A percentile compares a stretch with the other conserved stretches of the same genome.
phyloP scores from a whole-genome alignment of 306 rosid genomes.

The Arachis stenosperma region DNA sequence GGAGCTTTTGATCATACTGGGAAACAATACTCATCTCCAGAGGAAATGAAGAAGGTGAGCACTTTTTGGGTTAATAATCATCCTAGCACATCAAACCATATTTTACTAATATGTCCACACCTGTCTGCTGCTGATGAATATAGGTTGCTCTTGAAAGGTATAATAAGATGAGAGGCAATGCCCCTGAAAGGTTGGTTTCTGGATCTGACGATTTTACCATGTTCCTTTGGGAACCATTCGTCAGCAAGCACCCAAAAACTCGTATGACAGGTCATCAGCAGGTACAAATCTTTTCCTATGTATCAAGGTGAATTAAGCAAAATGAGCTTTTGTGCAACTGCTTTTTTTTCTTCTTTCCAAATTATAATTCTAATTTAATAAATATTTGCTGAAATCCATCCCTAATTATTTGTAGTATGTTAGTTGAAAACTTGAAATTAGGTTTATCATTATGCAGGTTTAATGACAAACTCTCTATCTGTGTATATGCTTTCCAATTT shows the following conservation, averaged over 20 bases:
- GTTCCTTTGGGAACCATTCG: conserved; percentile 95
- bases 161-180: conserved; percentile 75
- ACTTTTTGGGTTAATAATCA: background rate
- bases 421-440: conserved; percentile 19
- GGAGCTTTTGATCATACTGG: conserved; percentile 97
- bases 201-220: conserved; percentile 97
- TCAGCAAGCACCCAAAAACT: conserved; percentile 86
- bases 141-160: conserved; percentile 97
- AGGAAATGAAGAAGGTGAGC: conserved; percentile 83
- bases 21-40: conserved; percentile 74
- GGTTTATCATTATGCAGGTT: conserved; percentile 14
- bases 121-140: conserved; percentile 30
- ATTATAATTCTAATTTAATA: background rate
- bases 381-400: conserved; percentile 4
- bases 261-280: conserved; percentile 97
- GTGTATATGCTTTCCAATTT: conserved; percentile 6
- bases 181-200: conserved; percentile 94
- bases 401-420: conserved; percentile 1
- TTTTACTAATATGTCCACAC: background rate
- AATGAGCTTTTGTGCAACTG: conserved; percentile 17
- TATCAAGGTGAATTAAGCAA: conserved; percentile 25
- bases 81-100: conserved; percentile 17
- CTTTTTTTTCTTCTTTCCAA: conserved; percentile 9
- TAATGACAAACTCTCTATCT: conserved; percentile 5
- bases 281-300: conserved; percentile 48